phyloP scores from a whole-genome alignment of 2,329 filamentous ascomycete species.

The Ophiocordyceps sinensis region DNA sequence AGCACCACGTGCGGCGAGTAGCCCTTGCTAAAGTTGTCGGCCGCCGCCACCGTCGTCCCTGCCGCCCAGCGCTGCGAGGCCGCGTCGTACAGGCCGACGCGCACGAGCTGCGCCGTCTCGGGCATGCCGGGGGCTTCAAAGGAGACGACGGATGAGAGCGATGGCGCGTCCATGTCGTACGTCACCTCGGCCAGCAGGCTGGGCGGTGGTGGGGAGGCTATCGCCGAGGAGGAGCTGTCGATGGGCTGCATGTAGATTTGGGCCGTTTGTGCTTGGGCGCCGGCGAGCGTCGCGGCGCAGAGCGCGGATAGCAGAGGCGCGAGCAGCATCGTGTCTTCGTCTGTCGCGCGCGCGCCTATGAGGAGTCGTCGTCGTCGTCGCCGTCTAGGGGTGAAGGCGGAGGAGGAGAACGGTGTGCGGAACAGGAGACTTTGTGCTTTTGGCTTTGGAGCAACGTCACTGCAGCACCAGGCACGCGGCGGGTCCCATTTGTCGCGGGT shows the following conservation, averaged over 20 bases:
- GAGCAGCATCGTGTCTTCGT: constrained; percentile 24
- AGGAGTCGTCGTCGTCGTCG: not conserved
- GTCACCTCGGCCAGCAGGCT: constrained; percentile 39
- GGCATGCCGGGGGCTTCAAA: constrained; percentile 43
- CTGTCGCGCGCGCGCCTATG: not conserved
- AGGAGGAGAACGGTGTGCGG: not conserved
- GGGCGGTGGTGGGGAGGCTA: constrained; percentile 8
- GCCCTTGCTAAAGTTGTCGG: constrained; percentile 45
- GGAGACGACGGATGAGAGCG: constrained; percentile 30
- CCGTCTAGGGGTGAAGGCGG: not conserved
- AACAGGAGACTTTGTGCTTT: no score
- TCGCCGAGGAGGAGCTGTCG: constrained; percentile 13
- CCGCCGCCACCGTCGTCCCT: constrained; percentile 39
- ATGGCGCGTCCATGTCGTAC: constrained; percentile 33
- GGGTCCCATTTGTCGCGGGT: no score
- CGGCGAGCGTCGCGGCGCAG: constrained; percentile 24
- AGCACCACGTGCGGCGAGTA: constrained; percentile 43
- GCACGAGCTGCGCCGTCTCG: constrained; percentile 31
- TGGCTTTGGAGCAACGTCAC: no score
- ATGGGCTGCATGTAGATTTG: constrained; percentile 42
- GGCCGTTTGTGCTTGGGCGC: constrained; percentile 27
- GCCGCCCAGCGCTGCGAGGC: constrained; percentile 32
- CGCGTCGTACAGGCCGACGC: constrained; percentile 42
- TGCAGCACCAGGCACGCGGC: no score
- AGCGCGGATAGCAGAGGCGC: constrained; percentile 25